These are phyloP conservation scores for Scheffersomyces parashehatae DNA, from an alignment of 1,139 yeast species.

Conservation along the genomic window DNA sequence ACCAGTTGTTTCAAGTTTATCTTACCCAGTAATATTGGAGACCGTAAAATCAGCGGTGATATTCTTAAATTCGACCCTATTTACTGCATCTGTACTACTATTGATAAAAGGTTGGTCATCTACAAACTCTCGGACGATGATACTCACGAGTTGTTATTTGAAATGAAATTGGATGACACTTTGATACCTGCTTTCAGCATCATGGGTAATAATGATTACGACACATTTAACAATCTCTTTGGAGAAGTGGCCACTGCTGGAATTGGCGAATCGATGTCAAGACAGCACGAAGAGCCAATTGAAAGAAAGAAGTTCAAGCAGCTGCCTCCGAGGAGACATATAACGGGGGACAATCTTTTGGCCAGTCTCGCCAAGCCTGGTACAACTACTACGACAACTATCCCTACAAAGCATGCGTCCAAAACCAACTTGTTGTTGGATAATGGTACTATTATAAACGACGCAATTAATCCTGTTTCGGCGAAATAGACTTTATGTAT, in stretches of 20 bases:
- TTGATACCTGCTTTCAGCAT: conserved; percentile 8
- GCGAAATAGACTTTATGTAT: conserved; percentile 10
- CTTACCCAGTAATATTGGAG: conserved; percentile 2
- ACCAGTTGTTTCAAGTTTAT: conserved; percentile 17
- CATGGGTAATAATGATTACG: conserved; percentile 11
- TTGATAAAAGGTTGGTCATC: conserved; percentile 24
- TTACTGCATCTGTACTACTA: conserved; percentile 23
- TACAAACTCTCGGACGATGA: conserved; percentile 26
- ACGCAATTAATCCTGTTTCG: not conserved
- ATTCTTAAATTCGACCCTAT: conserved; percentile 23
- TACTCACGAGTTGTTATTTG: conserved; percentile 10
- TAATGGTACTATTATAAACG: not conserved
- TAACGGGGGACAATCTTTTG: not conserved
- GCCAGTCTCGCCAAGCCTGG: not conserved
- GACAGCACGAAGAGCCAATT: not conserved
- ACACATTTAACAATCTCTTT: conserved; percentile 9
- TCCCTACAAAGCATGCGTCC: not conserved
- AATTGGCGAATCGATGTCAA: not conserved
- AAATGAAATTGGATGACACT: conserved; percentile 9
- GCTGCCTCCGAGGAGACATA: not conserved
- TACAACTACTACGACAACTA: not conserved
- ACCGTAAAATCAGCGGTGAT: conserved; percentile 3
- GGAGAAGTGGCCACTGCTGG: conserved; percentile 4
- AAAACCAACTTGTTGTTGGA: not conserved
- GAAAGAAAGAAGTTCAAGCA: conserved; percentile 1